Evolutionary conservation across 2,329 filamentous ascomycete species (phyloP).

Genomic region (Epichloe hybrida): DNA sequence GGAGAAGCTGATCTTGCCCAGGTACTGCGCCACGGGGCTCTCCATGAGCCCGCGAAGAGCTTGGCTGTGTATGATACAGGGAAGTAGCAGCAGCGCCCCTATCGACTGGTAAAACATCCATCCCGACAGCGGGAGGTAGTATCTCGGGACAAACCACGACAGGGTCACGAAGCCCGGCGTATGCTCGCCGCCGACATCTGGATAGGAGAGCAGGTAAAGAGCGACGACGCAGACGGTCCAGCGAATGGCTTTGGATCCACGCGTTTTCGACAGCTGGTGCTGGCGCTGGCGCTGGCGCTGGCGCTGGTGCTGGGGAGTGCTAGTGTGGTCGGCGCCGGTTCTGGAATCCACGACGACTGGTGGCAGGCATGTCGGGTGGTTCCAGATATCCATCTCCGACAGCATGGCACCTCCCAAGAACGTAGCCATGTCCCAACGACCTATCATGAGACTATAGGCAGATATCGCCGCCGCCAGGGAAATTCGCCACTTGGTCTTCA

Average conservation of each 20-base stretch:
- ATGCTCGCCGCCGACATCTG: slow-evolving; percentile 23
- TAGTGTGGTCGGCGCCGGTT: not conserved
- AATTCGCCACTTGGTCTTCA: slow-evolving; percentile 22
- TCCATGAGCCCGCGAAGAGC: slow-evolving; percentile 18
- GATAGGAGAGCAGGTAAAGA: slow-evolving; percentile 26
- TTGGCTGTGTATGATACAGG: slow-evolving; percentile 21
- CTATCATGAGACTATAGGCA: slow-evolving; percentile 20
- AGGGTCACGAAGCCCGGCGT: slow-evolving; percentile 24
- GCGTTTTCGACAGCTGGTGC: not conserved
- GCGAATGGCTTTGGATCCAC: slow-evolving; percentile 5
- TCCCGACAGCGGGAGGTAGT: slow-evolving; percentile 22
- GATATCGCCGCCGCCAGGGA: slow-evolving; percentile 17
- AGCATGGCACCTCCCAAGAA: slow-evolving; percentile 24
- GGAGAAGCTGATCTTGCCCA: slow-evolving; percentile 27
- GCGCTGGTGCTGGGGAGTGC: not conserved
- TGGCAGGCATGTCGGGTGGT: not conserved
- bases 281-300: not conserved
- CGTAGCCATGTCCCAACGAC: slow-evolving; percentile 27
- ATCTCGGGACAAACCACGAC: slow-evolving; percentile 20
- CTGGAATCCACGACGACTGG: not conserved
- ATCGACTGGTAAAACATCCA: slow-evolving; percentile 28
- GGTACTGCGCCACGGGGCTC: slow-evolving; percentile 20
- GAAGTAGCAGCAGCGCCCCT: slow-evolving; percentile 23
- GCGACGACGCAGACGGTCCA: slow-evolving; percentile 18
- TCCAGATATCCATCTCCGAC: slow-evolving; percentile 23